Percentiles rank a stretch among this genome's conserved stretches.
phyloP scores from a whole-genome alignment of 768 basidiomycete species.

The Leccinum subgranulosum region DNA sequence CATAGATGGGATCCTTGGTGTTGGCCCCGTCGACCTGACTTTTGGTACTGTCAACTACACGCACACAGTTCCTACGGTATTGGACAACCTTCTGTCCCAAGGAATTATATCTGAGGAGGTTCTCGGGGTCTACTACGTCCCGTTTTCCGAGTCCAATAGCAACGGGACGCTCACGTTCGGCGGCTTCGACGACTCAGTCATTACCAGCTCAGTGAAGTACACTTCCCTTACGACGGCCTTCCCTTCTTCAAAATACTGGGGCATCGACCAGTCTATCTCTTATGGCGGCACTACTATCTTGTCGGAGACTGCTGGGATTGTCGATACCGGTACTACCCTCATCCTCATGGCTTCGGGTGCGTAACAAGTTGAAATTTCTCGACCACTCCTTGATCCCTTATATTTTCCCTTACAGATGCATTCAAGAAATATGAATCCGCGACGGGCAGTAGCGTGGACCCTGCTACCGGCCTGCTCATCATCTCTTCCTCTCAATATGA shows the following conservation, averaged over 20 bases:
- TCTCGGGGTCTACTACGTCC: conserved; percentile 32
- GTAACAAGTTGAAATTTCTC: not conserved
- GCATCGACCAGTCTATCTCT: conserved; percentile 23
- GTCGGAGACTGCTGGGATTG: conserved; percentile 15
- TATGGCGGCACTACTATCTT: not conserved
- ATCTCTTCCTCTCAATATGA: conserved; percentile 26
- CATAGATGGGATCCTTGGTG: conserved; percentile 40
- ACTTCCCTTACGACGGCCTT: conserved; percentile 19
- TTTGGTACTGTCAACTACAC: conserved; percentile 16
- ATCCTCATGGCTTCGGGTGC: conserved; percentile 27
- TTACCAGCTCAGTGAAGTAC: conserved; percentile 15
- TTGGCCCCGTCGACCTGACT: conserved; percentile 35
- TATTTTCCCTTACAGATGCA: conserved; percentile 21
- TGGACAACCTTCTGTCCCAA: conserved; percentile 32
- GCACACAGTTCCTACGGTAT: conserved; percentile 31
- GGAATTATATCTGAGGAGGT: conserved; percentile 24
- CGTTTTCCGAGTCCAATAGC: conserved; percentile 17
- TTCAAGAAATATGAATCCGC: conserved; percentile 21
- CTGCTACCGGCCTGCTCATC: conserved; percentile 27
- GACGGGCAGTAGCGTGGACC: conserved; percentile 29
- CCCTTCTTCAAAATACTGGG: conserved; percentile 28
- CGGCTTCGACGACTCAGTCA: conserved; percentile 11
- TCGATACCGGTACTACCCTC: conserved; percentile 25
- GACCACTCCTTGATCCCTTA: conserved; percentile 7
- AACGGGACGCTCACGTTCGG: conserved; percentile 28